Conservation (phyloP, 2,329 filamentous ascomycete species). For the Myriosclerotinia scirpicola region DNA sequence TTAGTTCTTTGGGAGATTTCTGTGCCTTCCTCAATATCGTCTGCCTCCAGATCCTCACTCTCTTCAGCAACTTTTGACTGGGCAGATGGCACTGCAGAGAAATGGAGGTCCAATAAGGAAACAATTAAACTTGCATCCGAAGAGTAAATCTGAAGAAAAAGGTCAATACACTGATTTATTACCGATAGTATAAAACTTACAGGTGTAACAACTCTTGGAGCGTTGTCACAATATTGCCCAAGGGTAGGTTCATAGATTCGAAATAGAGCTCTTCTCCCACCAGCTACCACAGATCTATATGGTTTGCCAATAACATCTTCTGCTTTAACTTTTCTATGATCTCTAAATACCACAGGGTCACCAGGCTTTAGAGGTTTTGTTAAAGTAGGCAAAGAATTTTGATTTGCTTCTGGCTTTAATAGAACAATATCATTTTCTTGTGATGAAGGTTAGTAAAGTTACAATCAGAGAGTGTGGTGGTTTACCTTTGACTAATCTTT, state of each 20-base stretch:
- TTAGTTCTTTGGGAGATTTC: constrained; percentile 19
- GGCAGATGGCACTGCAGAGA: background rate
- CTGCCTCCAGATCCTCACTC: background rate
- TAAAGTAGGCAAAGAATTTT: constrained; percentile 37
- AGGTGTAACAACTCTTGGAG: constrained; percentile 73
- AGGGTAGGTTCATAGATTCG: constrained; percentile 63
- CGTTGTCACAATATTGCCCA: constrained; percentile 65
- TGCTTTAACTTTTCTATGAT: constrained; percentile 41
- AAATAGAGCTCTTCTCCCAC: constrained; percentile 32
- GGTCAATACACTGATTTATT: background rate
- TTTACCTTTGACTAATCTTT: constrained; percentile 17
- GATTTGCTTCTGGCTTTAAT: constrained; percentile 30
- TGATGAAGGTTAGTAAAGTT: background rate
- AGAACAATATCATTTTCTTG: constrained; percentile 36
- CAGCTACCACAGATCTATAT: constrained; percentile 30
- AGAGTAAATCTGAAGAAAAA: constrained; percentile 61
- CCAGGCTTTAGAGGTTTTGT: constrained; percentile 45
- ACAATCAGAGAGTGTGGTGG: background rate
- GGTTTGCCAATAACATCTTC: constrained; percentile 41
- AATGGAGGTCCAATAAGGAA: constrained; percentile 71
- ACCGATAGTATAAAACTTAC: constrained; percentile 46
- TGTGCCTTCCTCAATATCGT: background rate
- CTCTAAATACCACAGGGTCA: constrained; percentile 27
- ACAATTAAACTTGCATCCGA: constrained; percentile 74
- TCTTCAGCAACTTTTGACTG: constrained; percentile 41